Base-by-base conservation (phyloP, 2,329 filamentous ascomycete genomes). In the Colletotrichum orchidophilum region DNA sequence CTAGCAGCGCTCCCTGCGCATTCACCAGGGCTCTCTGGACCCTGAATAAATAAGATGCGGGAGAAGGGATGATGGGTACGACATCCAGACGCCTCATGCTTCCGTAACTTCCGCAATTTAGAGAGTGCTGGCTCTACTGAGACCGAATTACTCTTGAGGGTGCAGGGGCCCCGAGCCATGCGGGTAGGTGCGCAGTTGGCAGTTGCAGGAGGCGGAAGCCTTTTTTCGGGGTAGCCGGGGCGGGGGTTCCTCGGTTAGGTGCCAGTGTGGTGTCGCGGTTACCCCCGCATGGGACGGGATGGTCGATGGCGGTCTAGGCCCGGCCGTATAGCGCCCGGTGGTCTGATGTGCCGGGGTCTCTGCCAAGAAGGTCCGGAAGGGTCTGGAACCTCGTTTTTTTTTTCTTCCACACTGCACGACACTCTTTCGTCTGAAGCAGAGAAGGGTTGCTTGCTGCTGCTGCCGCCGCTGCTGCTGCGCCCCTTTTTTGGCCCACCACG, bases 291-390 rank as follows among this genome's bases (percentile, higher is more conserved):
- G 18, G 62, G 54, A 58, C 42, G 42, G n/a, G 58, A 42, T 62
- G 68, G 68, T 71, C 64, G 57, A 71, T 71, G 54, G 64, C n/a
- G 64, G 68, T 71, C 68, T 63, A 52, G 68, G 63, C 64, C 68
- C 64, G 27, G 42, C 68, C 58, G n/a, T 29, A 50, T 71, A 64
- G 68, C 33, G 42, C 53, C 31, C 15, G 24, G 53, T 68, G 64
- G 64, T 63, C 58, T 71, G 68, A 68, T 59, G 53, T 42, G 46
- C 68, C 42, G 68, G 68, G 68, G 57, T 59, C 64, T 58, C 58
- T 71, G 68, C 58, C 58, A 63, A 68, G 63, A 18, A 27, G 33
- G 64, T 57, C 68, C 68, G 57, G 63, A 68, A 53, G 35, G 68
- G 64, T 58, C 68, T 68, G 59, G 68, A 71, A 63, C 64, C 5